Base-by-base conservation (phyloP, 2,329 filamentous ascomycete species). In the Rhinocladiella mackenziei region DNA sequence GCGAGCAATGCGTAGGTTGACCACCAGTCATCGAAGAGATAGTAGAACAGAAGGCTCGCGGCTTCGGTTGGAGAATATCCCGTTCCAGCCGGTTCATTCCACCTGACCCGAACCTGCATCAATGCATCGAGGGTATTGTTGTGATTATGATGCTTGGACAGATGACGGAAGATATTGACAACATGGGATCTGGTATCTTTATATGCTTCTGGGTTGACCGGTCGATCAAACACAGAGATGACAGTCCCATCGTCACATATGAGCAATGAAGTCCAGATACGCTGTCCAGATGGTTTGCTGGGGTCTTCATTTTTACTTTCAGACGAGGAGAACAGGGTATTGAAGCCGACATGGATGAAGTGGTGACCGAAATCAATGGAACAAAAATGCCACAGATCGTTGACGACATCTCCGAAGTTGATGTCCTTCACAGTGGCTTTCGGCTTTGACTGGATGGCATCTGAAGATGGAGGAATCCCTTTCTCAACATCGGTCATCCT, bases 301-400 rank as follows among this genome's bases (percentile, higher is more conserved):
- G 25, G 25, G 25, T 35, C 30, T 25, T 34, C 13, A 8, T 13
- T 60, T 70, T 56, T 66, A 80, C 83, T 86, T 60, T 71, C 73
- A 11, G 72, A 66, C 0, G 42, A 11, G 10, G 42, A 30, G 32
- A 51, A 54, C 17, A 54, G 33, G 3, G 43, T 41, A 23, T 54
- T 54, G 44, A 45, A 54, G 10, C 51, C 51, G n/a, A 54, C 30
- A 36, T 51, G 51, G 19, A 51, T 47, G 19, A 51, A 54, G 11
- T 42, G 48, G 8, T 32, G 36, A 20, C 83, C 84, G 61, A 82
- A 77, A 56, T 89, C 84, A 10, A 86, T 76, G 1, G 83, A 83
- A 10, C 80, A 82, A 62, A 84, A 89, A 60, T 87, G 84, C 71
- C 83, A 83, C n/a, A 86, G 81, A 42, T 82, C 76, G 50, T 84